A percentile compares a stretch with the other conserved stretches of the same genome.
These are phyloP conservation scores for Peronospora destructor DNA, from an alignment of 352 stramenopile species.

Conservation along the genomic window DNA sequence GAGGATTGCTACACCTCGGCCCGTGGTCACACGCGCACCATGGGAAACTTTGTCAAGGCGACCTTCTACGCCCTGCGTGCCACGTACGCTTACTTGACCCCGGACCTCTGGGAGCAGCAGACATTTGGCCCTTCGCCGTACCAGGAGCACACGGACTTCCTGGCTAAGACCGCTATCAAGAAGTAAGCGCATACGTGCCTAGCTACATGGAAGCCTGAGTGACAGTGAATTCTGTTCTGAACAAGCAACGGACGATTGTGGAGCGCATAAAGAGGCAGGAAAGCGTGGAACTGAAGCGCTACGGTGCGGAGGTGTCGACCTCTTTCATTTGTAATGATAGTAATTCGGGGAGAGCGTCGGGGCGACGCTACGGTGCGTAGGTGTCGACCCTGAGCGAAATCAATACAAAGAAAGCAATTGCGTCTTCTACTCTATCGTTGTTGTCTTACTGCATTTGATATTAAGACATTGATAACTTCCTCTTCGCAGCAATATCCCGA, in stretches of 20 bases:
- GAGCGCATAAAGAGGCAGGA: slow-evolving; percentile 36
- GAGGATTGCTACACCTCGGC: slow-evolving; percentile 97
- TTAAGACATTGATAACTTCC: background rate
- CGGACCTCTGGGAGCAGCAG: slow-evolving; percentile 98
- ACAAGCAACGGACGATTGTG: slow-evolving; percentile 27
- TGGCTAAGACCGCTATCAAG: slow-evolving; percentile 93
- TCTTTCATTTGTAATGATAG: slow-evolving; percentile 47
- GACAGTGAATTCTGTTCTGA: slow-evolving; percentile 25
- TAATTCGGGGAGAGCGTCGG: slow-evolving; percentile 62
- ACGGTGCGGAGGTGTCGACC: slow-evolving; percentile 88
- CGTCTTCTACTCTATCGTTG: slow-evolving; percentile 5
- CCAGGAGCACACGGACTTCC: slow-evolving; percentile 99
- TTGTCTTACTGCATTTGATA: background rate
- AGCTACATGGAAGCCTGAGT: slow-evolving; percentile 9
- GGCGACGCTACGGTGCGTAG: slow-evolving; percentile 88
- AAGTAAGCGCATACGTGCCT: slow-evolving; percentile 52
- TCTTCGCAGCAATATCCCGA: background rate
- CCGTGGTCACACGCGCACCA: slow-evolving; percentile 96
- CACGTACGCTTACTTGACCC: slow-evolving; percentile 98
- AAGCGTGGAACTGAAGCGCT: slow-evolving; percentile 80
- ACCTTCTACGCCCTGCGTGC: slow-evolving; percentile 97
- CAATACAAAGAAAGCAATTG: slow-evolving; percentile 30
- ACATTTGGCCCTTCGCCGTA: slow-evolving; percentile 89
- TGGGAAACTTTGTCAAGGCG: slow-evolving; percentile 99
- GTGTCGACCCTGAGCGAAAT: slow-evolving; percentile 59